A percentile compares a stretch with the other conserved stretches of the same genome.
Evolutionary conservation across 371 early-diverging fungal genomes (phyloP).

Genomic region (Fennellomyces sp.): DNA sequence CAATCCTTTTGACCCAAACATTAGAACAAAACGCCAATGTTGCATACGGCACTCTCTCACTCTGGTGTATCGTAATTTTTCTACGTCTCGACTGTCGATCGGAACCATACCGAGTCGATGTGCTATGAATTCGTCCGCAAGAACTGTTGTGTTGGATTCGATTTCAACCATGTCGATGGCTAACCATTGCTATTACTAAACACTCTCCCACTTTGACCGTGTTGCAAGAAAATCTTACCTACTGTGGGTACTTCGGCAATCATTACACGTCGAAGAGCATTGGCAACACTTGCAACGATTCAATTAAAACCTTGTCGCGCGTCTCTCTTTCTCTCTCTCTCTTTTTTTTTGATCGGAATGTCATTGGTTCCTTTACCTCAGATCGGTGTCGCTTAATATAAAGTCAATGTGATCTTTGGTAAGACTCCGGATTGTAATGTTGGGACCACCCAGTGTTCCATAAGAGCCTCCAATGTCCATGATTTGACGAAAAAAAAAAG

Average conservation of each 20-base stretch:
- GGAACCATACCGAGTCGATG: conserved; percentile 99
- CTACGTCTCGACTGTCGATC: conserved; percentile 77
- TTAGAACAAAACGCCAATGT: not conserved
- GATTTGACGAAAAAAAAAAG: not conserved
- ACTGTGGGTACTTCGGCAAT: conserved; percentile 99
- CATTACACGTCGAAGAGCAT: conserved; percentile 95
- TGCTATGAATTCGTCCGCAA: conserved; percentile 98
- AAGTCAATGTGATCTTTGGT: conserved; percentile 74
- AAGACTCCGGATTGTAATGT: conserved; percentile 72
- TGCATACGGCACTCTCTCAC: conserved; percentile 38
- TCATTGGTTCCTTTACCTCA: conserved; percentile 57
- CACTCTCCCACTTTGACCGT: not conserved
- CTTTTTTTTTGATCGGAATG: not conserved
- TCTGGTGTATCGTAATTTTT: conserved; percentile 83
- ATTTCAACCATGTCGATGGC: conserved; percentile 99
- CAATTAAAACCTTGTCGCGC: no score
- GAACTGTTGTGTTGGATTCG: conserved; percentile 93
- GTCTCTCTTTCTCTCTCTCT: not conserved
- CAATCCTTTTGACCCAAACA: conserved; percentile 71
- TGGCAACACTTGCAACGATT: conserved; percentile 92
- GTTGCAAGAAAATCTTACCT: conserved; percentile 41
- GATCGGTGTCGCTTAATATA: conserved; percentile 77
- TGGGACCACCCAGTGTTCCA: conserved; percentile 62
- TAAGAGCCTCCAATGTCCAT: conserved; percentile 20
- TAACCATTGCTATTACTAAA: conserved; percentile 8